Percentiles rank a stretch among this genome's conserved stretches.
Conservation (phyloP, 2,329 filamentous ascomycete species). For the Orbilia blumenaviensis region DNA sequence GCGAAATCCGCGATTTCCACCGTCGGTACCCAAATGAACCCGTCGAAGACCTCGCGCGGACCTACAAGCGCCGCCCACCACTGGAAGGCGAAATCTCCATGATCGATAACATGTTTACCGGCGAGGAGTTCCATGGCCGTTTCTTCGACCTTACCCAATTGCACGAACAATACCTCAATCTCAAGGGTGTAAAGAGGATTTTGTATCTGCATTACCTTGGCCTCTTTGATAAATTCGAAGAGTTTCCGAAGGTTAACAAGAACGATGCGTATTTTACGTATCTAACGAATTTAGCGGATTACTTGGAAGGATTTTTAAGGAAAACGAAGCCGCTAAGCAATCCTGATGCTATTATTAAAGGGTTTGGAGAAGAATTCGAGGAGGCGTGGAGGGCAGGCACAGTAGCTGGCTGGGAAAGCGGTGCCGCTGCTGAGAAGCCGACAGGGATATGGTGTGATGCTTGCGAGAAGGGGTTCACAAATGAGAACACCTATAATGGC, state of each 20-base stretch:
- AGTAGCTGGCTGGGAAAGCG: conserved; percentile 66
- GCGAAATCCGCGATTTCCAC: conserved; percentile 85
- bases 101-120: conserved; percentile 91
- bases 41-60: conserved; percentile 91
- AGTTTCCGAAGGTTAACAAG: conserved; percentile 83
- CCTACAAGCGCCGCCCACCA: conserved; percentile 78
- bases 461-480: conserved; percentile 94
- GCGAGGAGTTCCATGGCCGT: conserved; percentile 90
- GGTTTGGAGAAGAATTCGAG: conserved; percentile 85
- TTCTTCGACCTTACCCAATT: conserved; percentile 87
- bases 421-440: conserved; percentile 63
- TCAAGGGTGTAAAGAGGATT: conserved; percentile 83
- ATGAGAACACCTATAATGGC: conserved; percentile 90
- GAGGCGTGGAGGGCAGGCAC: conserved; percentile 81
- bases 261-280: conserved; percentile 94
- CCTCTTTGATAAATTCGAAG: conserved; percentile 84
- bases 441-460: conserved; percentile 88
- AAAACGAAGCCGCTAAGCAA: conserved; percentile 87
- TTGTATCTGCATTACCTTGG: conserved; percentile 94
- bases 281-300: conserved; percentile 78
- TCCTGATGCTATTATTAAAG: conserved; percentile 76
- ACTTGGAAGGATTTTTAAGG: conserved; percentile 88
- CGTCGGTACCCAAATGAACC: conserved; percentile 91
- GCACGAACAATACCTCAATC: conserved; percentile 89
- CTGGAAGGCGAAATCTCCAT: conserved; percentile 69